Conservation (phyloP, 2,329 filamentous ascomycete species). For the Meredithiella fracta region DNA sequence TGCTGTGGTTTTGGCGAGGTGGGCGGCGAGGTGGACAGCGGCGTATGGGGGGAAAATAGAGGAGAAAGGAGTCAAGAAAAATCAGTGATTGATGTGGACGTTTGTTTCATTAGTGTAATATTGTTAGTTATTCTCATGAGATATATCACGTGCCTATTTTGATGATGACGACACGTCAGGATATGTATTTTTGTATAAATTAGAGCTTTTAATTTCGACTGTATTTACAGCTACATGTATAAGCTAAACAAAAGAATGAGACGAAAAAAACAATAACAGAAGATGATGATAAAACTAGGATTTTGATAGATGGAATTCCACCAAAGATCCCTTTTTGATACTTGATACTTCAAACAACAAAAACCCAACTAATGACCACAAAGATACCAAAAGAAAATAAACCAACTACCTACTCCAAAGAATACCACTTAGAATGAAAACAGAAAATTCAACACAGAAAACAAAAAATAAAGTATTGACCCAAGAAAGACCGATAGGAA, state of each 20-base stretch:
- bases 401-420: slow-evolving; percentile 2
- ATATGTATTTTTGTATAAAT: too few species aligned
- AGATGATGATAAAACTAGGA: too few species aligned
- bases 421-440: neutral
- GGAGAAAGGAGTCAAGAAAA: slow-evolving; percentile 24
- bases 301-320: neutral
- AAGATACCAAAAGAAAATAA: neutral
- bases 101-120: neutral
- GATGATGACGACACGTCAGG: too few species aligned
- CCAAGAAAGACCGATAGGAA: neutral
- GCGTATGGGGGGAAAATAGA: slow-evolving; percentile 17
- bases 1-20: slow-evolving; percentile 6
- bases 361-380: neutral
- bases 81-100: slow-evolving; percentile 13
- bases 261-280: too few species aligned
- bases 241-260: too few species aligned
- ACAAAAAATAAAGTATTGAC: slow-evolving; percentile 1
- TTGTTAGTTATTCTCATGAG: too few species aligned
- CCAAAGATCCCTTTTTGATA: neutral
- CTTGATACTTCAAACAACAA: neutral
- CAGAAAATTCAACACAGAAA: neutral
- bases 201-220: too few species aligned
- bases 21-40: slow-evolving; percentile 4
- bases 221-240: too few species aligned
- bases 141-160: neutral